A percentile compares a stretch with the other conserved stretches of the same genome.
Conservation (phyloP, 192 early-diverging fungal genomes). For the Coemansia pectinata region DNA sequence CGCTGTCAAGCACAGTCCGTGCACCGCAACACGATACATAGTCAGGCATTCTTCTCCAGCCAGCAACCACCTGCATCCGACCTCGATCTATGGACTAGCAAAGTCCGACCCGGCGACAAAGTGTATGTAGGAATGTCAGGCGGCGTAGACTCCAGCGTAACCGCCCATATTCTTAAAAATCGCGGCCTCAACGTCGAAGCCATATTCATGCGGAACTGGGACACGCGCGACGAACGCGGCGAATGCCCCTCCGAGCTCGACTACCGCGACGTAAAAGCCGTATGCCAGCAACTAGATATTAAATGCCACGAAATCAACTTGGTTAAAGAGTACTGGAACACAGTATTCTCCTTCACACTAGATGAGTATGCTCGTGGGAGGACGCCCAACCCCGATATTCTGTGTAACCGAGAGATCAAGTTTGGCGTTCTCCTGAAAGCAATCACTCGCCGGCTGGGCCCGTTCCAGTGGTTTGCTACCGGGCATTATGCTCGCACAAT, state of each 20-base stretch:
- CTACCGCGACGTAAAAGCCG: constrained; percentile 73
- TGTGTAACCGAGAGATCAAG: constrained; percentile 91
- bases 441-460: constrained; percentile 10
- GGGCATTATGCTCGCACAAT: constrained; percentile 61
- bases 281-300: constrained; percentile 71
- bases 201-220: constrained; percentile 97
- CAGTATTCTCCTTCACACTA: constrained; percentile 83
- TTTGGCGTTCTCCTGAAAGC: constrained; percentile 84
- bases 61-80: neutral
- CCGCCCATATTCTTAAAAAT: constrained; percentile 71
- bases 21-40: neutral
- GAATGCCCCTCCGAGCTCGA: constrained; percentile 77
- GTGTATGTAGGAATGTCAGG: constrained; percentile 91
- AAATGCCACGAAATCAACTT: constrained; percentile 67
- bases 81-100: constrained; percentile 11
- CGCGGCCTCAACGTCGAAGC: constrained; percentile 68
- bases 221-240: constrained; percentile 74
- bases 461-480: constrained; percentile 58
- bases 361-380: constrained; percentile 66
- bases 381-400: constrained; percentile 93
- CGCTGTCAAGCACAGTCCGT: neutral
- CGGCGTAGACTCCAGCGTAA: constrained; percentile 91
- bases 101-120: constrained; percentile 14
- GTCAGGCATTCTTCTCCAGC: neutral
- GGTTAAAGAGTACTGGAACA: constrained; percentile 88